A percentile compares a stretch with the other conserved stretches of the same genome.
Conservation (phyloP, 2,329 filamentous ascomycete genomes). For the Anisogramma anomala region DNA sequence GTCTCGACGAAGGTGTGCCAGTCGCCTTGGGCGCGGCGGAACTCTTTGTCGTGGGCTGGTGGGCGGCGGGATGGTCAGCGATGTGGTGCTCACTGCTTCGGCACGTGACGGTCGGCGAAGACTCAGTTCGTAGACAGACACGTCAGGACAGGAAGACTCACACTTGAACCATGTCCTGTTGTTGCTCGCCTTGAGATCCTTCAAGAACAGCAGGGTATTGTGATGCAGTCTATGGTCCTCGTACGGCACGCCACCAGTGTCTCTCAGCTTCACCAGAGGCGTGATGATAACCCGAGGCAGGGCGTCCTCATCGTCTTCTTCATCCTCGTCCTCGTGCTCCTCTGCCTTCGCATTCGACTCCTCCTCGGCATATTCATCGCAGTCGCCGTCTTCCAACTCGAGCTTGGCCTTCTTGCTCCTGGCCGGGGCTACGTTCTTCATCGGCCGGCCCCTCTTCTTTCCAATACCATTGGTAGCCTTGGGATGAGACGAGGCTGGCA, state of each 20-base stretch:
- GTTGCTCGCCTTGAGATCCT: slow-evolving; percentile 49
- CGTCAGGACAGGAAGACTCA: slow-evolving; percentile 21
- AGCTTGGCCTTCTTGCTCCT: slow-evolving; percentile 15
- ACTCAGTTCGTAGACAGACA: background rate
- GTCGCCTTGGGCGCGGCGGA: slow-evolving; percentile 65
- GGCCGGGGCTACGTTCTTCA: slow-evolving; percentile 7
- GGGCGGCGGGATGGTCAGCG: slow-evolving; percentile 1
- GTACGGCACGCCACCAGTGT: slow-evolving; percentile 34
- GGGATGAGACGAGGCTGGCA: slow-evolving; percentile 1
- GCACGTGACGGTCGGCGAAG: too few species aligned
- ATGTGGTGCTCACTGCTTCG: too few species aligned
- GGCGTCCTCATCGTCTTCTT: slow-evolving; percentile 26
- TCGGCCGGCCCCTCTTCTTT: slow-evolving; percentile 5
- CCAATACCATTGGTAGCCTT: background rate
- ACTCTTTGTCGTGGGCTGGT: slow-evolving; percentile 67
- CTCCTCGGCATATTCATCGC: slow-evolving; percentile 25
- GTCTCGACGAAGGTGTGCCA: slow-evolving; percentile 69
- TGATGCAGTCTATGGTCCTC: slow-evolving; percentile 41
- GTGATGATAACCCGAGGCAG: slow-evolving; percentile 29
- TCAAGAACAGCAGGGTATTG: slow-evolving; percentile 47
- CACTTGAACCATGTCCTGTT: slow-evolving; percentile 47
- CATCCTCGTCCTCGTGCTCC: slow-evolving; percentile 25
- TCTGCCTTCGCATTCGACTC: slow-evolving; percentile 19
- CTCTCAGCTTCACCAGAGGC: slow-evolving; percentile 30
- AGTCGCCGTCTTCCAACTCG: slow-evolving; percentile 17